Conservation (phyloP, 2,329 filamentous ascomycete genomes). For the Colletotrichum ledebouriae region DNA sequence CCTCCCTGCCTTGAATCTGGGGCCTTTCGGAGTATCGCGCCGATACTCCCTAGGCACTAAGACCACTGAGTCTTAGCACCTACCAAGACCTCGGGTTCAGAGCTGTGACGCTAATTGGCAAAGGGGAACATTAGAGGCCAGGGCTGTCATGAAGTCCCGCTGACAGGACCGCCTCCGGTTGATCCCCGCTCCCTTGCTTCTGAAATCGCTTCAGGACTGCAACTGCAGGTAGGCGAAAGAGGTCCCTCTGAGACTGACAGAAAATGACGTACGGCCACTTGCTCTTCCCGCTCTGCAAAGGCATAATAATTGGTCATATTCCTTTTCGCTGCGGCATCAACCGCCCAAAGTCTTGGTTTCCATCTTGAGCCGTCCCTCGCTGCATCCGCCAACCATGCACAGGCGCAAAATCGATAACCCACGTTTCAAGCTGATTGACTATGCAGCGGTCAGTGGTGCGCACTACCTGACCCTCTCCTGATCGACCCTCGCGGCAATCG, state of each 20-base stretch:
- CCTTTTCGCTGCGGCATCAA: conserved; percentile 28
- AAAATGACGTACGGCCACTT: conserved; percentile 19
- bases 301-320: conserved; percentile 12
- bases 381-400: conserved; percentile 30
- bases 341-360: conserved; percentile 10
- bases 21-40: conserved; percentile 3
- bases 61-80: background rate
- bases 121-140: background rate
- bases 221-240: background rate
- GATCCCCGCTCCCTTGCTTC: conserved; percentile 9
- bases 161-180: background rate
- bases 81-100: background rate
- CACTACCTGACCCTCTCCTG: background rate
- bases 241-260: background rate
- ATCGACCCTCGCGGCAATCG: background rate
- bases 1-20: background rate
- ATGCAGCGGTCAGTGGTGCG: conserved; percentile 14
- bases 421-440: conserved; percentile 39
- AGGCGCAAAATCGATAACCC: background rate
- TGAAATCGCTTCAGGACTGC: background rate
- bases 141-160: background rate
- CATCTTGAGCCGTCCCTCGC: background rate
- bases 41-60: conserved; percentile 5
- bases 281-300: conserved; percentile 20
- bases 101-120: background rate